These are phyloP conservation scores for Quercus gilva DNA, from an alignment of 306 rosid genomes.

Conservation along the genomic window DNA sequence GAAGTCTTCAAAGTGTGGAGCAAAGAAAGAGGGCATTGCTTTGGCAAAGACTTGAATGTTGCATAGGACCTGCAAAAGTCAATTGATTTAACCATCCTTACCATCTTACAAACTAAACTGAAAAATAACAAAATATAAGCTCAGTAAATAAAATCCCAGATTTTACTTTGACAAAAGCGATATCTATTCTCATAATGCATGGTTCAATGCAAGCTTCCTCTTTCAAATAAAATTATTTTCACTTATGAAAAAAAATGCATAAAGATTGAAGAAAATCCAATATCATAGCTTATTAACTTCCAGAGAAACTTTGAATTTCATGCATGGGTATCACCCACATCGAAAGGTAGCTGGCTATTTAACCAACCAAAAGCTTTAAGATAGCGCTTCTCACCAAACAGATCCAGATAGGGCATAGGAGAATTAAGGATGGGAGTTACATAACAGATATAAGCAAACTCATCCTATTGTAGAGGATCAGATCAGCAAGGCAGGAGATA, in stretches of 20 bases:
- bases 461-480: too few relatives aligned
- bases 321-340: not conserved
- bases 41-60: constrained; percentile 94
- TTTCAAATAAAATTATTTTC: too few relatives aligned
- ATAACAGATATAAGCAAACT: too few relatives aligned
- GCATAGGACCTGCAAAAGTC: constrained; percentile 70
- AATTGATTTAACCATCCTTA: constrained; percentile 31
- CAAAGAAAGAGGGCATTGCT: constrained; percentile 85
- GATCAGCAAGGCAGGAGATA: too few relatives aligned
- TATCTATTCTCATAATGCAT: not conserved
- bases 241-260: too few relatives aligned
- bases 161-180: constrained; percentile 15
- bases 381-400: too few relatives aligned
- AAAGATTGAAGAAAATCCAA: not conserved
- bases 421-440: too few relatives aligned
- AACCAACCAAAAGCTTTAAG: too few relatives aligned
- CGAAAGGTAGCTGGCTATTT: too few relatives aligned
- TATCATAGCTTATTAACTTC: not conserved
- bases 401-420: too few relatives aligned
- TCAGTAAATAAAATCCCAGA: constrained; percentile 15
- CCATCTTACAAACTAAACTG: constrained; percentile 2
- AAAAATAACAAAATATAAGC: constrained; percentile 12
- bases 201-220: too few relatives aligned
- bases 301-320: not conserved
- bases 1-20: constrained; percentile 76